These are phyloP conservation scores for Prunus davidiana DNA, from an alignment of 306 rosid species.

Conservation along the genomic window DNA sequence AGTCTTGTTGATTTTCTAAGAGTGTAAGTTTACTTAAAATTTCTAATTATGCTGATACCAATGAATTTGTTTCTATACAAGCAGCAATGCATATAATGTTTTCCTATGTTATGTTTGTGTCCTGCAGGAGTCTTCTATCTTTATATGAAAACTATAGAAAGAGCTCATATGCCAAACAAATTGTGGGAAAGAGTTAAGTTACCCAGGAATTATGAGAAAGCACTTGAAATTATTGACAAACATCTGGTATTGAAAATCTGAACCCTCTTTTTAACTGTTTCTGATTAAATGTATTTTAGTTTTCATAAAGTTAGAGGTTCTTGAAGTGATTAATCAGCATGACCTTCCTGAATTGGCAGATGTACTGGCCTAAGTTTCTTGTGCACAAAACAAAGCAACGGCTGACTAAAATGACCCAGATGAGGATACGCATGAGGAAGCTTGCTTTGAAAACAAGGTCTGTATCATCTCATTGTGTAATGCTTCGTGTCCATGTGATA, in stretches of 20 bases:
- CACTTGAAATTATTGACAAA: conserved; percentile 81
- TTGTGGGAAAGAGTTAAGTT: conserved; percentile 95
- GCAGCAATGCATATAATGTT: background rate
- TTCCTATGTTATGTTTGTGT: conserved; percentile 12
- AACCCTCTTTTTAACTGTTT: background rate
- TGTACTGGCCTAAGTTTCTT: conserved; percentile 78
- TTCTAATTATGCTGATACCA: background rate
- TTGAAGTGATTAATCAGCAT: conserved; percentile 2
- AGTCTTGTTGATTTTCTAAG: no score
- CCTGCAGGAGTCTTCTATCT: conserved; percentile 85
- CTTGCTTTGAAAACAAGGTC: conserved; percentile 89
- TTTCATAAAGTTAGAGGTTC: background rate
- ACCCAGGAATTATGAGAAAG: conserved; percentile 83
- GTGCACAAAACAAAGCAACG: conserved; percentile 54
- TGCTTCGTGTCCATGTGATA: background rate
- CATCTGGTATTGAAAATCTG: conserved; percentile 56
- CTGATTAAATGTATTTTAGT: background rate
- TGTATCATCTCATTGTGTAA: background rate
- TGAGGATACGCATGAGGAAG: conserved; percentile 88
- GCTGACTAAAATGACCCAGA: conserved; percentile 89
- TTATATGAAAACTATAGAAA: conserved; percentile 89
- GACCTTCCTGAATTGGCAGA: conserved; percentile 38
- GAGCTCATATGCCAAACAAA: conserved; percentile 91
- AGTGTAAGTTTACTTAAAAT: background rate
- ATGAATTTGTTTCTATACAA: background rate